These are phyloP conservation scores for Macroventuria anomochaeta DNA, from an alignment of 2,329 filamentous ascomycete genomes.

Conservation along the genomic window DNA sequence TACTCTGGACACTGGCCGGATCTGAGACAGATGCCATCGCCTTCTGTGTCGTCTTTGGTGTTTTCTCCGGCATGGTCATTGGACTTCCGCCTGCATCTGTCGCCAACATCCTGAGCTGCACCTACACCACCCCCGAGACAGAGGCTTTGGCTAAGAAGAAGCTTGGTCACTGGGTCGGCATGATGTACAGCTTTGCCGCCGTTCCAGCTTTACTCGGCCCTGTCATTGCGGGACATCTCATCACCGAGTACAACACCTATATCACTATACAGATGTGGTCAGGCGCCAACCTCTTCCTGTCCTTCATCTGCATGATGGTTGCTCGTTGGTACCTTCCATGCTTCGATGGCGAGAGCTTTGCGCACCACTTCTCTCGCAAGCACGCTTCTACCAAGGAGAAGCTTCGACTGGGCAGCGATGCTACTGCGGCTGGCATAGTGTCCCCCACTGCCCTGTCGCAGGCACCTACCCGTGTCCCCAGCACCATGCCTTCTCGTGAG, in stretches of 20 bases:
- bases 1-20: constrained; percentile 53
- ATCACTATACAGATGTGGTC: constrained; percentile 58
- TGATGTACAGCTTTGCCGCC: constrained; percentile 59
- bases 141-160: constrained; percentile 43
- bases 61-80: constrained; percentile 58
- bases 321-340: constrained; percentile 43
- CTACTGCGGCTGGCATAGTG: constrained; percentile 5
- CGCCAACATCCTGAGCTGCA: constrained; percentile 53
- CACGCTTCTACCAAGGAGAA: constrained; percentile 10
- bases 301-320: constrained; percentile 51
- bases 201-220: constrained; percentile 56
- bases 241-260: constrained; percentile 51
- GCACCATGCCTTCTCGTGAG: constrained; percentile 8
- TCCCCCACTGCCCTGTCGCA: constrained; percentile 8
- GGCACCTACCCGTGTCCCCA: constrained; percentile 9
- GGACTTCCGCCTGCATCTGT: constrained; percentile 59
- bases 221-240: constrained; percentile 56
- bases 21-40: constrained; percentile 51
- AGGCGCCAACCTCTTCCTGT: constrained; percentile 52
- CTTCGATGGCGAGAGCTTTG: constrained; percentile 33
- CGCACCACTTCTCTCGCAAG: constrained; percentile 11
- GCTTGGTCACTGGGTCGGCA: constrained; percentile 60
- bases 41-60: constrained; percentile 58
- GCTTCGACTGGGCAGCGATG: constrained; percentile 15
- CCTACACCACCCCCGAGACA: constrained; percentile 40